Percentiles rank a stretch among this genome's conserved stretches.
Conservation (phyloP, 345 rosid species). For the Eucalyptus decipiens region DNA sequence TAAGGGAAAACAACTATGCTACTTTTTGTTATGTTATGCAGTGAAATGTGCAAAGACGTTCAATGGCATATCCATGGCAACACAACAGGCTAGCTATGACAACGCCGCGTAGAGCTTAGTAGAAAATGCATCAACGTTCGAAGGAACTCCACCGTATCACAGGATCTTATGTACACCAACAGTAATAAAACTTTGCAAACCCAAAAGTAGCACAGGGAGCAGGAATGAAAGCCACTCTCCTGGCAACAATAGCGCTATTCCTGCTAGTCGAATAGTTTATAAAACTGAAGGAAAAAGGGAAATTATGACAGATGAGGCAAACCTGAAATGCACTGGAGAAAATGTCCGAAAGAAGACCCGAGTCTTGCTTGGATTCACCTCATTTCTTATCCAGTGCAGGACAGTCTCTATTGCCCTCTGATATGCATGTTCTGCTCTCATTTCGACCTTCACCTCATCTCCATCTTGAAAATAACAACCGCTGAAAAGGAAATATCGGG, state of each 20-base stretch:
- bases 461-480: conserved; percentile 41
- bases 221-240: background rate
- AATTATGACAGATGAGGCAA: background rate
- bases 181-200: background rate
- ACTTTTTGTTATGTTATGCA: background rate
- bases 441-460: conserved; percentile 10
- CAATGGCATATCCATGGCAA: background rate
- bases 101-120: background rate
- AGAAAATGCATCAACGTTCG: background rate
- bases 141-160: background rate
- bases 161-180: background rate
- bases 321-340: conserved; percentile 46
- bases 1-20: background rate
- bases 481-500: background rate
- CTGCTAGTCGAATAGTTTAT: background rate
- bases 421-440: conserved; percentile 21
- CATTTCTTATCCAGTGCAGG: conserved; percentile 16
- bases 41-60: background rate
- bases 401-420: conserved; percentile 21
- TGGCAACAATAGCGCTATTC: background rate
- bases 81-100: background rate
- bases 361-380: conserved; percentile 23
- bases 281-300: background rate
- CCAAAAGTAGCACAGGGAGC: background rate
- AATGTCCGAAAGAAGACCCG: conserved; percentile 32